phyloP scores from a whole-genome alignment of 2,329 filamentous ascomycete species.

The Falciphora oryzae region DNA sequence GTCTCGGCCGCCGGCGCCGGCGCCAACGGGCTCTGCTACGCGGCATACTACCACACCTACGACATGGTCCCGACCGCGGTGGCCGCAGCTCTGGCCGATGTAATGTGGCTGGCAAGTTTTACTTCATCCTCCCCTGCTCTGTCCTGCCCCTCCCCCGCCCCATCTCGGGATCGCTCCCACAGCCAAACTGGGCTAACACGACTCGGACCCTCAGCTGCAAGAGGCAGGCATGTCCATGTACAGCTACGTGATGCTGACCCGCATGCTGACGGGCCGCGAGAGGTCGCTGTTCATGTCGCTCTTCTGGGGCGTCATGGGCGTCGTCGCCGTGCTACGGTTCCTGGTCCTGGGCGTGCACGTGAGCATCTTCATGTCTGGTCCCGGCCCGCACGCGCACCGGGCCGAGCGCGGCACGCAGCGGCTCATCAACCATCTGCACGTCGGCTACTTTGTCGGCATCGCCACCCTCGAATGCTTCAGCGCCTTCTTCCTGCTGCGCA shows the following conservation, averaged over 20 bases:
- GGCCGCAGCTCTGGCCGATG: conserved; percentile 33
- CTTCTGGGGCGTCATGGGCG: conserved; percentile 51
- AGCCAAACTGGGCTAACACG: background rate
- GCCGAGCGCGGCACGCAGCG: conserved; percentile 17
- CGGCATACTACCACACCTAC: conserved; percentile 30
- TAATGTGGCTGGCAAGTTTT: conserved; percentile 28
- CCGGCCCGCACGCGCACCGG: conserved; percentile 11
- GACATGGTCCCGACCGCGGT: conserved; percentile 20
- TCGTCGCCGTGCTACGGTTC: conserved; percentile 44
- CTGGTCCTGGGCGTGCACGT: conserved; percentile 21
- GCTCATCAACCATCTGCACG: conserved; percentile 32
- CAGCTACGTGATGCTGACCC: conserved; percentile 46
- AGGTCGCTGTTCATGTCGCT: conserved; percentile 41
- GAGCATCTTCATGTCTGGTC: background rate
- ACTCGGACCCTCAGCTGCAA: conserved; percentile 28
- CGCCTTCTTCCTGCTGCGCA: conserved; percentile 32
- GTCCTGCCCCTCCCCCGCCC: background rate
- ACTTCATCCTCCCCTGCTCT: conserved; percentile 19
- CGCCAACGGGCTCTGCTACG: conserved; percentile 38
- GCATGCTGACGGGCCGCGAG: conserved; percentile 39
- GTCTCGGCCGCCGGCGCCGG: conserved; percentile 31
- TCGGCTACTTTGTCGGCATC: conserved; percentile 36
- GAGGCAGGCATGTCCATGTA: conserved; percentile 40
- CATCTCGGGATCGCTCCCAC: background rate
- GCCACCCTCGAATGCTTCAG: conserved; percentile 34